Evolutionary conservation across 768 basidiomycete species (phyloP).

Genomic region (Tricholoma furcatifolium): DNA sequence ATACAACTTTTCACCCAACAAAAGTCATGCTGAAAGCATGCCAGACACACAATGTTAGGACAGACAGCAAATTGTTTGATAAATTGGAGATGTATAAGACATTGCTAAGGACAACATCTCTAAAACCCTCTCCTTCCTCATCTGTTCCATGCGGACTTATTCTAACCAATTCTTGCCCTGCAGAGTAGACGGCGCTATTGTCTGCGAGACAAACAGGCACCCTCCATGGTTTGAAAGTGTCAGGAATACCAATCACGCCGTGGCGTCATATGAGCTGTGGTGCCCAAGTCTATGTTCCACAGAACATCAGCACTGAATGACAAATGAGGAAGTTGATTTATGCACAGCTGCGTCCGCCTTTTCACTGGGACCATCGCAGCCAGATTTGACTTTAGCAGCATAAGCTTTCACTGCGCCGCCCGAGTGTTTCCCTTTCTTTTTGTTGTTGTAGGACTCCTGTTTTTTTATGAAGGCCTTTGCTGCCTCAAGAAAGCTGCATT

Average conservation of each 20-base stretch:
- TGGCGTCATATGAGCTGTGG: too few species aligned
- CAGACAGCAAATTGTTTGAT: constrained; percentile 3
- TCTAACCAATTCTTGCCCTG: constrained; percentile 7
- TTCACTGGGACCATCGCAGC: too few species aligned
- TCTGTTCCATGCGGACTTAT: not conserved
- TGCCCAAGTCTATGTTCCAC: constrained; percentile 10
- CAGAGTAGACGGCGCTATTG: constrained; percentile 1
- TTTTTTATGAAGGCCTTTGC: not conserved
- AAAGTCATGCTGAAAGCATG: not conserved
- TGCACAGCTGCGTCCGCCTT: too few species aligned
- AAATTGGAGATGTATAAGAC: not conserved
- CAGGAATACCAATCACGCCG: too few species aligned
- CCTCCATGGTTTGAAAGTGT: too few species aligned
- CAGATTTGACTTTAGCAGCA: too few species aligned
- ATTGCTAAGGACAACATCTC: not conserved
- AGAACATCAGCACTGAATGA: not conserved
- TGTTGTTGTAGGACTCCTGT: not conserved
- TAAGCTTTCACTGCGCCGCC: not conserved
- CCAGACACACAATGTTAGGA: not conserved
- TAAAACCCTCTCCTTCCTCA: not conserved
- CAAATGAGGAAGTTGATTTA: not conserved
- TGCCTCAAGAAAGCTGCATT: not conserved
- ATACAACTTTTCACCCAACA: constrained; percentile 3
- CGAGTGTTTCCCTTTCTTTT: not conserved
- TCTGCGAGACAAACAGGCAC: too few species aligned